Percentiles rank a stretch among this genome's conserved stretches.
Evolutionary conservation across 768 basidiomycete genomes (phyloP).

Genomic region (Pulveroboletus ravenelii): DNA sequence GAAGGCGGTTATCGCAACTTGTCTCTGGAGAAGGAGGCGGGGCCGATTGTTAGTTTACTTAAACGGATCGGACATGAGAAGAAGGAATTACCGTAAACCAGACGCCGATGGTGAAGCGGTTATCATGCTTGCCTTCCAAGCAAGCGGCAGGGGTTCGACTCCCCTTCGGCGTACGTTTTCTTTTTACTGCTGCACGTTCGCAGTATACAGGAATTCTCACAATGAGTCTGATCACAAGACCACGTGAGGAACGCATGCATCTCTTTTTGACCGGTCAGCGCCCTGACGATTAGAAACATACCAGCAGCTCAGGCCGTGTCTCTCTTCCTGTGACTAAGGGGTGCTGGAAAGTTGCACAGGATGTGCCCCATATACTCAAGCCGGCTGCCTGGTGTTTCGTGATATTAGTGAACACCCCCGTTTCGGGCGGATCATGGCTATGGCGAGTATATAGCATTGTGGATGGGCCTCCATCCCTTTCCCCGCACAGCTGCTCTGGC

Average conservation of each 20-base stretch:
- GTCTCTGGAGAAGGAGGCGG: no score
- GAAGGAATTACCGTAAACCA: conserved; percentile 4
- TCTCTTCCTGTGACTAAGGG: not conserved
- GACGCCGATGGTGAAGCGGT: conserved; percentile 78
- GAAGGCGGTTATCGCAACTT: no score
- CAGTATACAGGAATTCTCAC: not conserved
- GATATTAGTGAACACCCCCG: not conserved
- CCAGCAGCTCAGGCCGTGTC: not conserved
- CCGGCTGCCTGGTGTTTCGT: not conserved
- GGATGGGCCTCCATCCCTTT: no score
- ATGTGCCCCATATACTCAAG: not conserved
- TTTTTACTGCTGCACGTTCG: not conserved
- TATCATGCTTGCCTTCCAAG: conserved; percentile 92
- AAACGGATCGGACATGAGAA: not conserved
- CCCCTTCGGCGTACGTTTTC: conserved; percentile 47
- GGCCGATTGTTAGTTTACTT: no score
- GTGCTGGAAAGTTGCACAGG: not conserved
- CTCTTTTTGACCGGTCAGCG: no score
- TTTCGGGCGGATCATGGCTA: conserved; percentile 16
- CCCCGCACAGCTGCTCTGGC: not conserved
- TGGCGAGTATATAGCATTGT: conserved; percentile 5
- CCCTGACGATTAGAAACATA: no score
- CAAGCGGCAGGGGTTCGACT: conserved; percentile 75
- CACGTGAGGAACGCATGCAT: no score
- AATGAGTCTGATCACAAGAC: no score